Percentiles rank a stretch among this genome's conserved stretches.
phyloP scores from a whole-genome alignment of 2,329 filamentous ascomycete genomes.

The Pseudocercospora crystallina region DNA sequence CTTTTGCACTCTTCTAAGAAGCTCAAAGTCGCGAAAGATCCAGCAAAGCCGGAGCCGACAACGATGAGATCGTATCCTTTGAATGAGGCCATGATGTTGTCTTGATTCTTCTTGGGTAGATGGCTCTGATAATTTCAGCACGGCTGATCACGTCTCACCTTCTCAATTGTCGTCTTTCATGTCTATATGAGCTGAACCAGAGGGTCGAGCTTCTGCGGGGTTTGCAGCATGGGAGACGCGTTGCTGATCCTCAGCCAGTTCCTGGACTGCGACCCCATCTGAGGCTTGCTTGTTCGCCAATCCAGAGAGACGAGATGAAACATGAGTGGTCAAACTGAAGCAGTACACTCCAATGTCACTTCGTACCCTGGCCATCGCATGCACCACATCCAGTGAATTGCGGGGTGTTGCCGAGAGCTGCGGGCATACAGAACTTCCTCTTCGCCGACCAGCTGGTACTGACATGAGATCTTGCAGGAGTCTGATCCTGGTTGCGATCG shows the following conservation, averaged over 20 bases:
- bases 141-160: not conserved
- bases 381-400: conserved; percentile 6
- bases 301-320: not conserved
- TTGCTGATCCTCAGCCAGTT: conserved; percentile 15
- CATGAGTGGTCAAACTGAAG: not conserved
- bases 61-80: conserved; percentile 42
- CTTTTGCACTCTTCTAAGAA: conserved; percentile 43
- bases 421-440: conserved; percentile 8
- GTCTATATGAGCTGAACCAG: not conserved
- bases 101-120: not conserved
- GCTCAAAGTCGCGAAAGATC: conserved; percentile 41
- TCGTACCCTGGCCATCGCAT: conserved; percentile 1
- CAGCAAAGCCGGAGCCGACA: conserved; percentile 43
- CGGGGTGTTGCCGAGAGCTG: conserved; percentile 6
- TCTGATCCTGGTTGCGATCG: too few relatives aligned
- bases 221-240: conserved; percentile 15
- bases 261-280: conserved; percentile 11
- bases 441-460: conserved; percentile 15
- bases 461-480: conserved; percentile 4
- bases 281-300: conserved; percentile 1
- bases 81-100: conserved; percentile 28
- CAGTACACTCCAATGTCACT: not conserved
- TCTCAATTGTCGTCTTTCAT: not conserved
- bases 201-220: conserved; percentile 13
- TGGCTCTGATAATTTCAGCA: too few relatives aligned